A percentile compares a stretch with the other conserved stretches of the same genome.
phyloP scores from a whole-genome alignment of 805 yeast genomes.

The Zygotorulaspora danielsina region DNA sequence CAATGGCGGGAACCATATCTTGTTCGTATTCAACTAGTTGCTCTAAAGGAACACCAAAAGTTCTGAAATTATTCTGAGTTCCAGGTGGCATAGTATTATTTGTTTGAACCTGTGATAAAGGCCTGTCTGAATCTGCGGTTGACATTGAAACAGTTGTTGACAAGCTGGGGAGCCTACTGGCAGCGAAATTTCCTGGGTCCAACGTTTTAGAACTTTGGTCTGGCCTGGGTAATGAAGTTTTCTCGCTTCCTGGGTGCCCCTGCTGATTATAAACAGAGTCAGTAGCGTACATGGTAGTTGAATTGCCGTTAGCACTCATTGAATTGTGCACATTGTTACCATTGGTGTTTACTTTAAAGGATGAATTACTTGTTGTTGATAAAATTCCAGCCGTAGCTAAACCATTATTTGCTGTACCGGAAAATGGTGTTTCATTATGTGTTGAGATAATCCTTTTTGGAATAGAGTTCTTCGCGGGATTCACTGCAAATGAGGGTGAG shows the following conservation, averaged over 20 bases:
- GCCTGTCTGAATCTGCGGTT: conserved; percentile 29
- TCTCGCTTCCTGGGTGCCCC: neutral
- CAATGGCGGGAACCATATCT: conserved; percentile 88
- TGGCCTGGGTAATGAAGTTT: neutral
- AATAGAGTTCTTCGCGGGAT: conserved; percentile 31
- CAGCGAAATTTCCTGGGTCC: conserved; percentile 29
- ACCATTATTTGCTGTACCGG: neutral
- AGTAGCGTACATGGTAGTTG: neutral
- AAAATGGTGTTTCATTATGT: conserved; percentile 35
- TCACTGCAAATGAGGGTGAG: conserved; percentile 30
- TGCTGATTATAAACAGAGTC: neutral
- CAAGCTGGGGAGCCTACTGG: conserved; percentile 24
- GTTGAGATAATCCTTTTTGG: conserved; percentile 35
- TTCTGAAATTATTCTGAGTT: conserved; percentile 38
- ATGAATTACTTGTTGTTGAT: neutral
- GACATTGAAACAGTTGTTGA: conserved; percentile 24
- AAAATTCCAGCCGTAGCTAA: neutral
- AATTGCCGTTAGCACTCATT: neutral
- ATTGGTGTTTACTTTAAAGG: neutral
- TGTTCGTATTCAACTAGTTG: conserved; percentile 74
- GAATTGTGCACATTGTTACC: neutral
- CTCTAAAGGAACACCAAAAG: conserved; percentile 85
- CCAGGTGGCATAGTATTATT: conserved; percentile 38
- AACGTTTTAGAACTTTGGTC: conserved; percentile 19
- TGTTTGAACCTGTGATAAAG: conserved; percentile 34